Percentiles rank a stretch among this genome's conserved stretches.
These are phyloP conservation scores for Fusarium sp. DNA, from an alignment of 2,329 filamentous ascomycete genomes.

Conservation along the genomic window DNA sequence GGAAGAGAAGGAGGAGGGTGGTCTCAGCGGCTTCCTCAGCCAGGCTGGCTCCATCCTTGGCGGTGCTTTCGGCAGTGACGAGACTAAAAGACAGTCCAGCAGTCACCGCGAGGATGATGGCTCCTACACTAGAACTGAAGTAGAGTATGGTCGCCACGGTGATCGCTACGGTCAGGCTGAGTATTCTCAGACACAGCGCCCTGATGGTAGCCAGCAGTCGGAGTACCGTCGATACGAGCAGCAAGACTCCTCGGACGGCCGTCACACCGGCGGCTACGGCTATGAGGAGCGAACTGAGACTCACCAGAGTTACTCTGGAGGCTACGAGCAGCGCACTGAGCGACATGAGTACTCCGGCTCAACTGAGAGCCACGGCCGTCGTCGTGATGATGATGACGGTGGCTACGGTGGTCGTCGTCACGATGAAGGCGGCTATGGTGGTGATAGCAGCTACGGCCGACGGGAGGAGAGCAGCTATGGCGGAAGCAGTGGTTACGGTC, in stretches of 20 bases:
- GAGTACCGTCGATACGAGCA: slow-evolving; percentile 73
- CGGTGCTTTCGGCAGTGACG: slow-evolving; percentile 64
- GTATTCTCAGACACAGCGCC: slow-evolving; percentile 66
- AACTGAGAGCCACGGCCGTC: slow-evolving; percentile 43
- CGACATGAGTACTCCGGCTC: slow-evolving; percentile 57
- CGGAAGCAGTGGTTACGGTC: neutral
- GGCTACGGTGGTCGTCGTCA: slow-evolving; percentile 6
- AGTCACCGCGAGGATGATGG: slow-evolving; percentile 67
- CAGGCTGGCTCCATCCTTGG: slow-evolving; percentile 75
- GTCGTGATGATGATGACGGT: slow-evolving; percentile 4
- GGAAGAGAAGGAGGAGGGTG: slow-evolving; percentile 67
- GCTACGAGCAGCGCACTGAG: slow-evolving; percentile 65
- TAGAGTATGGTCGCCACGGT: slow-evolving; percentile 68
- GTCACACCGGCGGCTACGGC: slow-evolving; percentile 59
- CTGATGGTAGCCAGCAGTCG: slow-evolving; percentile 64
- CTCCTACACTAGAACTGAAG: slow-evolving; percentile 68
- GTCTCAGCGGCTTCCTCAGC: slow-evolving; percentile 75
- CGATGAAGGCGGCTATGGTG: slow-evolving; percentile 15
- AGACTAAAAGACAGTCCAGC: slow-evolving; percentile 64
- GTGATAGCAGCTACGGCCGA: slow-evolving; percentile 2
- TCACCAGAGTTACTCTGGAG: slow-evolving; percentile 60
- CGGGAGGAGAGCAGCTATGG: slow-evolving; percentile 11
- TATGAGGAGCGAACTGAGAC: slow-evolving; percentile 69
- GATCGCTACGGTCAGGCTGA: slow-evolving; percentile 70
- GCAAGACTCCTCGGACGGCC: slow-evolving; percentile 53